A percentile compares a stretch with the other conserved stretches of the same genome.
Evolutionary conservation across 176 grass and related monocot genomes (phyloP).

Genomic region (Saccharum spontaneum): DNA sequence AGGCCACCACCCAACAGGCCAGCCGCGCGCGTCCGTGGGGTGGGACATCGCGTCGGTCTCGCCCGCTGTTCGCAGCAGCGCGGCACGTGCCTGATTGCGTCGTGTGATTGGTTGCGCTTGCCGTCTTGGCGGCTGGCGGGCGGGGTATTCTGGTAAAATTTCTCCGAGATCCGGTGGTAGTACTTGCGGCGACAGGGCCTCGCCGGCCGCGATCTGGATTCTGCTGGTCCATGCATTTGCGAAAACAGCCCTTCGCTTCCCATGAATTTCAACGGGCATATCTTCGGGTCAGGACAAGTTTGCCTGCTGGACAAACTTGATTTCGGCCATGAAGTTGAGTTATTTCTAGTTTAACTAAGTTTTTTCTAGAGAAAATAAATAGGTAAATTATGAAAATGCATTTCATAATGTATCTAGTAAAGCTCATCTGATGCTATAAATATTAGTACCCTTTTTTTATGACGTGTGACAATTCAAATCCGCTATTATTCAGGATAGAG

Average conservation of each 20-base stretch:
- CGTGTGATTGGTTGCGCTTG: background rate
- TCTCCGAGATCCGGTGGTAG: slow-evolving; percentile 14
- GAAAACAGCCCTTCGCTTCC: background rate
- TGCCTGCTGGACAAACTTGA: too few species aligned
- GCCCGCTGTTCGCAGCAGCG: background rate
- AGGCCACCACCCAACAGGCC: background rate
- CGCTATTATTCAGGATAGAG: too few species aligned
- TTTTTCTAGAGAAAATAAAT: too few species aligned
- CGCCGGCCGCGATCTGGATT: background rate
- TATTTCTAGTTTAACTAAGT: too few species aligned
- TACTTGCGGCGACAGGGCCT: background rate
- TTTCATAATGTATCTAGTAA: too few species aligned
- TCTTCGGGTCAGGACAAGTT: background rate
- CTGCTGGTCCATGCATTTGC: background rate
- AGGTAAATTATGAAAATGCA: too few species aligned
- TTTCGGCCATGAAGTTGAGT: too few species aligned
- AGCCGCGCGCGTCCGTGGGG: background rate
- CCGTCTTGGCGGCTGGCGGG: background rate
- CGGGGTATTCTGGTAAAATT: slow-evolving; percentile 1
- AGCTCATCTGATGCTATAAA: too few species aligned
- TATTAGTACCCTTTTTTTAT: too few species aligned
- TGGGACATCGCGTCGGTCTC: too few species aligned
- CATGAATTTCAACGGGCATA: background rate
- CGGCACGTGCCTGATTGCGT: background rate
- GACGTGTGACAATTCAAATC: too few species aligned